Evolutionary conservation across 2,329 filamentous ascomycete genomes (phyloP).

Genomic region (Exophiala xenobiotica): DNA sequence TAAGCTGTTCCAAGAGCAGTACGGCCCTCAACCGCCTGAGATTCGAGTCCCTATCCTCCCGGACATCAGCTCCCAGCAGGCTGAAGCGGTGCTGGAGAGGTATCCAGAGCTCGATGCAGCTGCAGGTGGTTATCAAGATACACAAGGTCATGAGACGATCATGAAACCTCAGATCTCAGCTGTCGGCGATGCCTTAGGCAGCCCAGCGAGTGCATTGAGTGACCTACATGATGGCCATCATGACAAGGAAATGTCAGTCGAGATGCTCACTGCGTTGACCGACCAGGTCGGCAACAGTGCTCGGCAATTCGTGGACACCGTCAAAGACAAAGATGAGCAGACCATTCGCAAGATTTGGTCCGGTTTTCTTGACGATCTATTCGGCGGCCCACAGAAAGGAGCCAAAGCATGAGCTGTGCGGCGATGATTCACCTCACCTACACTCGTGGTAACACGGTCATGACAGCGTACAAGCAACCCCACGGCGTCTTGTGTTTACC

Average conservation of each 20-base stretch:
- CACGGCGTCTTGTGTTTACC: not conserved
- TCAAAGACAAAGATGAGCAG: conserved; percentile 43
- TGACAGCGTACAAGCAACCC: conserved; percentile 1
- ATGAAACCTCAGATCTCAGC: conserved; percentile 60
- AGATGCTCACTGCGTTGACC: conserved; percentile 55
- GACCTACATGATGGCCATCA: conserved; percentile 59
- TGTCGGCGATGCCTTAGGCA: conserved; percentile 32
- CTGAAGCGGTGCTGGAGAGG: conserved; percentile 28
- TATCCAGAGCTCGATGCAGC: conserved; percentile 29
- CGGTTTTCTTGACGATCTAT: conserved; percentile 52
- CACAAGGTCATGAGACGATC: conserved; percentile 34
- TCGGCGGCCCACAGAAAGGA: conserved; percentile 40
- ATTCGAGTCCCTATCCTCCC: conserved; percentile 54
- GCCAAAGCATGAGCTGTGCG: conserved; percentile 20
- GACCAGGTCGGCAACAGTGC: conserved; percentile 47
- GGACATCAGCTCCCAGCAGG: conserved; percentile 37
- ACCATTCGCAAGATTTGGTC: conserved; percentile 46
- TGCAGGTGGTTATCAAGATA: conserved; percentile 31
- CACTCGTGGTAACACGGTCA: not conserved
- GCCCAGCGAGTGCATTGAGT: conserved; percentile 54
- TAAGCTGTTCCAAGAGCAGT: conserved; percentile 41
- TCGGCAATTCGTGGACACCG: conserved; percentile 37
- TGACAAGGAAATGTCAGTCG: conserved; percentile 49
- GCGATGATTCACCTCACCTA: not conserved
- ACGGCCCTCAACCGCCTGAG: conserved; percentile 35